A percentile compares a stretch with the other conserved stretches of the same genome.
Evolutionary conservation across 1,284 basidiomycete species (phyloP).

Genomic region (Vanrija humicola): DNA sequence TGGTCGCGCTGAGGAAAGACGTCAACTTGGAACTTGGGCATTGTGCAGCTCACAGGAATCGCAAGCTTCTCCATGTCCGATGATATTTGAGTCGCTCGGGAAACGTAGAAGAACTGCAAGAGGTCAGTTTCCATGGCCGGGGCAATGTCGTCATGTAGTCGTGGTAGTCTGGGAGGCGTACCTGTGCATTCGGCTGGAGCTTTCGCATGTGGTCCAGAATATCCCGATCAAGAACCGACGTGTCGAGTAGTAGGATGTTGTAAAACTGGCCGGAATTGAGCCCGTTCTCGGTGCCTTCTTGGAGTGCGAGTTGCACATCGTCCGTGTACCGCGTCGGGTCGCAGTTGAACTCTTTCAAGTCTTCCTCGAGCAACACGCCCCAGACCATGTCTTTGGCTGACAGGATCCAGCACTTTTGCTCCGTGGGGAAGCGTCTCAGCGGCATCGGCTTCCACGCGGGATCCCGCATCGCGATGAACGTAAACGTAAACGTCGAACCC

Average conservation of each 20-base stretch:
- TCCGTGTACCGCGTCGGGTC: constrained; percentile 30
- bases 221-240: constrained; percentile 12
- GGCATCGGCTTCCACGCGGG: constrained; percentile 7
- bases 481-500: constrained; percentile 44
- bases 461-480: constrained; percentile 28
- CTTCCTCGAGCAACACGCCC: constrained; percentile 32
- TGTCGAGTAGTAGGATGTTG: constrained; percentile 29
- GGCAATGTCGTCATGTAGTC: not conserved
- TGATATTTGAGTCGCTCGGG: constrained; percentile 31
- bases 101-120: constrained; percentile 31
- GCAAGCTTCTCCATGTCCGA: constrained; percentile 13
- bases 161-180: constrained; percentile 2
- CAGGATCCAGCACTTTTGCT: constrained; percentile 25
- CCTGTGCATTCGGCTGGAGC: constrained; percentile 30
- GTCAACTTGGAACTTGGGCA: not conserved
- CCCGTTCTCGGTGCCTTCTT: constrained; percentile 18
- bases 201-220: constrained; percentile 16
- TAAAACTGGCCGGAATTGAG: constrained; percentile 19
- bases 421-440: constrained; percentile 5
- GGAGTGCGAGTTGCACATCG: constrained; percentile 14
- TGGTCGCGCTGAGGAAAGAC: constrained; percentile 19
- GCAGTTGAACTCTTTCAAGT: constrained; percentile 27
- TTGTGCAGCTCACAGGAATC: not conserved
- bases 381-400: constrained; percentile 19
- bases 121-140: constrained; percentile 1